Evolutionary conservation across 2,329 filamentous ascomycete species (phyloP).

Genomic region (Colletotrichum zoysiae): DNA sequence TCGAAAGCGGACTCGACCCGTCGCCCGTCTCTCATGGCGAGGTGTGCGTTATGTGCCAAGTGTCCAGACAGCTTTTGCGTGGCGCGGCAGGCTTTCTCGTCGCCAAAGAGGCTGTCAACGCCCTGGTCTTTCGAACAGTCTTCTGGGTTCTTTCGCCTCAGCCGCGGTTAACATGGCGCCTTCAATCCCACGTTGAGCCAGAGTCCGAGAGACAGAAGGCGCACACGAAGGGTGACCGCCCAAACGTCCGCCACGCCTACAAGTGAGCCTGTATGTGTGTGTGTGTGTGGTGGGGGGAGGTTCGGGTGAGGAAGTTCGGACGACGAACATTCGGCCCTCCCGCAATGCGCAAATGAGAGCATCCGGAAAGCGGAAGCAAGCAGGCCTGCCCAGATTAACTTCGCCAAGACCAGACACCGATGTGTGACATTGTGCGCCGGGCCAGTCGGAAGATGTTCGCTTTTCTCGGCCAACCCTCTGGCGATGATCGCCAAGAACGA

Average conservation of each 20-base stretch:
- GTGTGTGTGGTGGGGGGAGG: background rate
- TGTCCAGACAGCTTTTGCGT: background rate
- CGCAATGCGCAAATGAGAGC: background rate
- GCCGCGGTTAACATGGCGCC: conserved; percentile 22
- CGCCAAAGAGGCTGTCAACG: conserved; percentile 7
- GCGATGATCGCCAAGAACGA: conserved; percentile 18
- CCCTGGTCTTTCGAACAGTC: background rate
- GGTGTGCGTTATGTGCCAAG: background rate
- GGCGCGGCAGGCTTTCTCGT: background rate
- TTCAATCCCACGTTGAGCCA: conserved; percentile 18
- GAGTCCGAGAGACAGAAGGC: background rate
- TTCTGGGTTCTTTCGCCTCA: background rate
- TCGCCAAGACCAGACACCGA: conserved; percentile 22
- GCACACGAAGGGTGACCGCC: conserved; percentile 4
- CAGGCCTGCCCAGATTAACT: background rate
- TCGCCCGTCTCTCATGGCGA: background rate
- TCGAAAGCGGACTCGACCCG: background rate
- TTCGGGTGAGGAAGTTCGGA: background rate
- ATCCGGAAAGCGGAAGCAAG: background rate
- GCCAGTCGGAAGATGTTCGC: conserved; percentile 6
- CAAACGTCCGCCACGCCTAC: conserved; percentile 26
- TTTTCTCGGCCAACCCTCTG: background rate
- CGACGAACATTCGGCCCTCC: background rate
- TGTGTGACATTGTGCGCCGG: background rate
- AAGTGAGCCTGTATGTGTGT: background rate